Evolutionary conservation across 1,139 yeast genomes (phyloP), one percentile per base, ranked within the genome.

Genomic region (Pichia sp.): DNA sequence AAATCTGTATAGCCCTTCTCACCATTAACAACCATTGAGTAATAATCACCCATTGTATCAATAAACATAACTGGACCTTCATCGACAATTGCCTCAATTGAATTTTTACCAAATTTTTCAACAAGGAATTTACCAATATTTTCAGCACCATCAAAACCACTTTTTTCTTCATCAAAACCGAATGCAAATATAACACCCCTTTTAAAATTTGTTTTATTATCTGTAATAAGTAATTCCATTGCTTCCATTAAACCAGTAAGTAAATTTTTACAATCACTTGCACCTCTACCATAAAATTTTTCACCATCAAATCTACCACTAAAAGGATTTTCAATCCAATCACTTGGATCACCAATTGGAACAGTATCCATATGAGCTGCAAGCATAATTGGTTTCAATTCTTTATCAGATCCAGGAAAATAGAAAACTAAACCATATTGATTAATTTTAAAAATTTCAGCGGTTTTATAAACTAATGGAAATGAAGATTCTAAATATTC

Each of bases 351-450:
- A n/a, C 53, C 54, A n/a, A 86, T 85, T 0, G 95, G 95, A 11
- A 87, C 95, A 4, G 83, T 86, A 61, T 86, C 95, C 62, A 81
- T 87, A 64, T 87, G 96, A 3, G 92, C 89, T 66, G 82, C 75
- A 40, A 86, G 68, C 64, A 86, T 62, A 11, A 82, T 56, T 5
- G 95, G 95, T 62, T 83, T 80, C 58, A 82, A 68, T 11, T 46
- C 38, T 5, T 63, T 42, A 51, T 80, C 67, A 0, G 76, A 60
- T 28, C 95, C 95, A 55, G 47, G 34, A 45, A 59, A 57, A 32
- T 56, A 54, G 42, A 58, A 56, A 10, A 61, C 54, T 34, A 61
- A 52, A 48, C 79, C 80, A 52, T 72, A 73, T 26, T 74, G 68
- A 54, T 75, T 74, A 40, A 75, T 72, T 33, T 65, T 69, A 26